Evolutionary conservation across 805 yeast species (phyloP).

Genomic region (Scheffersomyces lignosus): DNA sequence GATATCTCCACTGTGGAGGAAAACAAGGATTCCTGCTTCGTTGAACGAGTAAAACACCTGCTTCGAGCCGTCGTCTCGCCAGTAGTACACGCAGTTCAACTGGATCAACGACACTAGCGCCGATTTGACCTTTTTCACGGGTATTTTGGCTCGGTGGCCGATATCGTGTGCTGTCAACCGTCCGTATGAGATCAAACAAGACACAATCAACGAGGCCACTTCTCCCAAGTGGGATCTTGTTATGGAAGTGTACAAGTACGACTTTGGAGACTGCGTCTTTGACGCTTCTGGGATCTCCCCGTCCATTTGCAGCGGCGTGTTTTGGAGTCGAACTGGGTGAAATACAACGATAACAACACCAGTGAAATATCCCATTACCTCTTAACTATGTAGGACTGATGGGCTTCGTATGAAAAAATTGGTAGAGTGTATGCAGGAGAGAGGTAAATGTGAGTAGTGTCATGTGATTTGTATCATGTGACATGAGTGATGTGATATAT

Average conservation of each 20-base stretch:
- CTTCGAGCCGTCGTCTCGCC: conserved; percentile 45
- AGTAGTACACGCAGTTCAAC: conserved; percentile 68
- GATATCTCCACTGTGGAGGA: conserved; percentile 79
- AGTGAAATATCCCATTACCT: too few relatives aligned
- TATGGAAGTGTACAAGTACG: conserved; percentile 56
- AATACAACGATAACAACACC: too few relatives aligned
- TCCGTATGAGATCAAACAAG: conserved; percentile 65
- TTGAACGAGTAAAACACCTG: conserved; percentile 56
- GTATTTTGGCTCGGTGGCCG: conserved; percentile 44
- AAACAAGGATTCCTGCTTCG: conserved; percentile 60
- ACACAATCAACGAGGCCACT: conserved; percentile 63
- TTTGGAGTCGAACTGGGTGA: too few relatives aligned
- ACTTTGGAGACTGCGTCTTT: conserved; percentile 60
- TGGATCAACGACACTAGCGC: conserved; percentile 78
- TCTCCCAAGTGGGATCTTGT: conserved; percentile 66
- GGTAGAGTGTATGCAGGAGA: too few relatives aligned
- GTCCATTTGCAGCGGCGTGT: too few relatives aligned
- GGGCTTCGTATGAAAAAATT: too few relatives aligned
- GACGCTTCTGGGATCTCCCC: conserved; percentile 21
- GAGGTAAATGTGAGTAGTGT: too few relatives aligned
- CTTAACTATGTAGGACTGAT: too few relatives aligned
- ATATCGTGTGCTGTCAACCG: conserved; percentile 60
- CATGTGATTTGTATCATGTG: too few relatives aligned
- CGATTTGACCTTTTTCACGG: conserved; percentile 54
- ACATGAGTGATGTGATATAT: too few relatives aligned